Percentiles rank a stretch among this genome's conserved stretches.
These are phyloP conservation scores for Leucosporidium scottii DNA, from an alignment of 768 basidiomycete genomes.

Conservation along the genomic window DNA sequence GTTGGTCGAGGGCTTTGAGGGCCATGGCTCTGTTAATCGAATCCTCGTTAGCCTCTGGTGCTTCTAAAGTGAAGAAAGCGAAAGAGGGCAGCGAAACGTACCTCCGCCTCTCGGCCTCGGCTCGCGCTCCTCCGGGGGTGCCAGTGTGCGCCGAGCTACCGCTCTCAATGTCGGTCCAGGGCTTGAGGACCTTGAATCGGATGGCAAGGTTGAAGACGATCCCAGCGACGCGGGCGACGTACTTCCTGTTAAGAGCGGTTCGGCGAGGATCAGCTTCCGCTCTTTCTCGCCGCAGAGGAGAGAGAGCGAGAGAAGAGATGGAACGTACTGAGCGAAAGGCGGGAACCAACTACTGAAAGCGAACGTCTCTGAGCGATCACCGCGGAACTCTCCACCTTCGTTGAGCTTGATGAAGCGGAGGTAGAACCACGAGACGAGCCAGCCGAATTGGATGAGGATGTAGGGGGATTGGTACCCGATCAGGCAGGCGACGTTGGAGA, in stretches of 20 bases:
- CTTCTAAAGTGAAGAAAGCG: no score
- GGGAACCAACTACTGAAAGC: constrained; percentile 95
- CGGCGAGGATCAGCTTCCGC: background rate
- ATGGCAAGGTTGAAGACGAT: constrained; percentile 55
- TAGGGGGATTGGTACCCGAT: constrained; percentile 81
- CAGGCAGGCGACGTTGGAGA: constrained; percentile 77
- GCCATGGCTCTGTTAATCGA: constrained; percentile 68
- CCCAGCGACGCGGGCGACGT: constrained; percentile 61
- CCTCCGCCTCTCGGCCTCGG: constrained; percentile 94
- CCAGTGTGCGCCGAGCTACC: constrained; percentile 50
- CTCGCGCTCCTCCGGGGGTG: constrained; percentile 79
- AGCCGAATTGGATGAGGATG: constrained; percentile 97
- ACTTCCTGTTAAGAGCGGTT: constrained; percentile 52
- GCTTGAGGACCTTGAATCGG: constrained; percentile 67
- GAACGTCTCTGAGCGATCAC: constrained; percentile 94
- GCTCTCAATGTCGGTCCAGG: constrained; percentile 62
- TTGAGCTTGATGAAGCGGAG: constrained; percentile 95
- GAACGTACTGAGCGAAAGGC: constrained; percentile 77
- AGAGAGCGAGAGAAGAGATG: background rate
- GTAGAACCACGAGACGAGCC: constrained; percentile 92
- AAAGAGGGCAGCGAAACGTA: constrained; percentile 42
- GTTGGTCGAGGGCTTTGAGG: constrained; percentile 89
- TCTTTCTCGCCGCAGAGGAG: no score
- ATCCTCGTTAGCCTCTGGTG: no score
- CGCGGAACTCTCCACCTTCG: constrained; percentile 60